Base-by-base conservation (phyloP, 257 asterid genomes). In the Oldenlandia corymbosa region DNA sequence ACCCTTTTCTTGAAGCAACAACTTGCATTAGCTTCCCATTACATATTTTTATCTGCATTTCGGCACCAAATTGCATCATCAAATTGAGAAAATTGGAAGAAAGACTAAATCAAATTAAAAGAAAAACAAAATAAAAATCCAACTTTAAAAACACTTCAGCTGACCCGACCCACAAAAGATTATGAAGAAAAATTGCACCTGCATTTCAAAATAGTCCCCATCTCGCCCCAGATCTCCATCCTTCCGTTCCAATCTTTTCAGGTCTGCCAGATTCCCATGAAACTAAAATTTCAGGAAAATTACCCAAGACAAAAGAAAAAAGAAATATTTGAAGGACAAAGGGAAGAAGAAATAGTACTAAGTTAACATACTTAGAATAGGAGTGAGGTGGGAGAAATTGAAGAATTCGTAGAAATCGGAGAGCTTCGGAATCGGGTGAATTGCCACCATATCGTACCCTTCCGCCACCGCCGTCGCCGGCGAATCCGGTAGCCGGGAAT, bases 391-490 rank as follows among this genome's bases (percentile, higher is more conserved):
- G 54, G 99, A 78, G 71, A 93, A 75, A 51, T 90, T 84, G 87
- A 93, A 85, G 82, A 93, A 93, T 68, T 90, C 99, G 64, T 90
- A 93, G 83, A 93, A 93, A 66, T 93, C 96, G 63, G 99, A 90
- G 18, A 93, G 89, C 89, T 88, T 93, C 79, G 99, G 99, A 55
- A 85, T 82, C 65, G 97, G 93, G 60, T 93, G 97, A 49, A 93
- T 93, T 76, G 96, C 99, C 88, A 79, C 84, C 99, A 93, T 93
- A 57, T 90, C 96, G 71, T 84, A 78, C 63, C 82, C 80, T 68
- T 78, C 88, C 17, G 84, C 77, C 23, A 78, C 68, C 65, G 80
- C 76, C 80, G 85, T 74, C 57, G 82, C 66, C 61, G 85, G 75
- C 21, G 72, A 48, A 27, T 74, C 88, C 76, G 85, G 81, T 32